Base-by-base conservation (phyloP, 176 grass and related monocot genomes). In the Oryza coarctata region DNA sequence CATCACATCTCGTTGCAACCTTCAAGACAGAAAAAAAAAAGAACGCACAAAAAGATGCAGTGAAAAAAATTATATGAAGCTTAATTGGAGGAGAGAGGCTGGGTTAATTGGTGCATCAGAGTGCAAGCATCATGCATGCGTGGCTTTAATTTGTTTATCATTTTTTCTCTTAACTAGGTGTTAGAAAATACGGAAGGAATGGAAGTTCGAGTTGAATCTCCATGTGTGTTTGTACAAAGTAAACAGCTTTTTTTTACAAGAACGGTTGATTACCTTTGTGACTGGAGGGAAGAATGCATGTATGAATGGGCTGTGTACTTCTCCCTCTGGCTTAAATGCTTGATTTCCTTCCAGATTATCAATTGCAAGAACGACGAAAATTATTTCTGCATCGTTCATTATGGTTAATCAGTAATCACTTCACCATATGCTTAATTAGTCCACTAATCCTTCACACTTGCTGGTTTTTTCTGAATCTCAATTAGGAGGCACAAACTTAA, bases 211-310 rank as follows among this genome's bases (percentile, higher is more conserved):
- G 88, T 72, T 90, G 88, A 73, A 39, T 74, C 88, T 90, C 78
- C 84, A 78, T 79, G 84, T 86, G 79, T 90, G 84, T 86, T 86
- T 90, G 88, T 90, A 86, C 79, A 90, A 83, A 90, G 58, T 64
- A 73, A 83, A 50, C 58, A 81, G 49, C 78, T 66, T 57, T 60
- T 9, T 60, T 50, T 74, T 74, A 86, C 73, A 67, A 83, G 63
- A 75, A 68, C 81, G 39, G 50, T 81, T 76, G 71, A 33, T 71
- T 85, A 33, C 62, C 55, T 9, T 30, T 81, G 70, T 81, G 81
- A 69, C 26, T 40, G 15, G 13, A 55, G 63, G 32, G 62, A 68
- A 20, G n/a, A 81, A 69, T 6, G 20, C 2, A 52, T 26, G 75
- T 23, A 58, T 60, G 55, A 18, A 55, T 55, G 50, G 52, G 29